Conservation (phyloP, 768 basidiomycete genomes). For the Kondoa subrosea region DNA sequence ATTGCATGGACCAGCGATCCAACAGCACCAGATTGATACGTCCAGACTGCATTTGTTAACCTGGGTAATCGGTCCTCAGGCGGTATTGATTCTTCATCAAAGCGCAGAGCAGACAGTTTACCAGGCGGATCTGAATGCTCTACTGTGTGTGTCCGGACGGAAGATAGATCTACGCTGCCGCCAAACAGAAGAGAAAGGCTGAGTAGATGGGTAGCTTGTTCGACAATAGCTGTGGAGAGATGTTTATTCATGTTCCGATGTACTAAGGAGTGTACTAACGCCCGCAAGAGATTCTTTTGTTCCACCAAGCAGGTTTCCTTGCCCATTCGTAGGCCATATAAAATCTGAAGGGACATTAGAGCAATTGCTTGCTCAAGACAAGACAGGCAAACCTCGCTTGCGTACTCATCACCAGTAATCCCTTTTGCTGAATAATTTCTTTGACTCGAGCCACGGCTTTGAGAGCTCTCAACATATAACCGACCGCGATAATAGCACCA, state of each 20-base stretch:
- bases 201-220: conserved; percentile 82
- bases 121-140: conserved; percentile 88
- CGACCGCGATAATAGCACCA: conserved; percentile 10
- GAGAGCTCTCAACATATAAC: conserved; percentile 80
- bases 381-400: conserved; percentile 69
- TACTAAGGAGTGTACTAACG: conserved; percentile 9
- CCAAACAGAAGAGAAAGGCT: conserved; percentile 73
- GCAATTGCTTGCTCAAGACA: conserved; percentile 35
- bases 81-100: conserved; percentile 58
- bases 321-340: conserved; percentile 40
- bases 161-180: conserved; percentile 70
- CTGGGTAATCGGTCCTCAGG: conserved; percentile 81
- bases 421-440: conserved; percentile 80
- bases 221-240: conserved; percentile 43
- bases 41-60: conserved; percentile 84
- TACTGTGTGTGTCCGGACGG: conserved; percentile 56
- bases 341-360: conserved; percentile 37
- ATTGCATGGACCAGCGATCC: conserved; percentile 77
- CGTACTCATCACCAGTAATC: conserved; percentile 86
- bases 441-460: conserved; percentile 93
- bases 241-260: not conserved
- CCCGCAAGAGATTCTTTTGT: conserved; percentile 57
- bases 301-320: conserved; percentile 75
- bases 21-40: conserved; percentile 84
- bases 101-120: conserved; percentile 53